These are phyloP conservation scores for Nyssa sinensis DNA, from an alignment of 148 eudicot species.

Conservation along the genomic window DNA sequence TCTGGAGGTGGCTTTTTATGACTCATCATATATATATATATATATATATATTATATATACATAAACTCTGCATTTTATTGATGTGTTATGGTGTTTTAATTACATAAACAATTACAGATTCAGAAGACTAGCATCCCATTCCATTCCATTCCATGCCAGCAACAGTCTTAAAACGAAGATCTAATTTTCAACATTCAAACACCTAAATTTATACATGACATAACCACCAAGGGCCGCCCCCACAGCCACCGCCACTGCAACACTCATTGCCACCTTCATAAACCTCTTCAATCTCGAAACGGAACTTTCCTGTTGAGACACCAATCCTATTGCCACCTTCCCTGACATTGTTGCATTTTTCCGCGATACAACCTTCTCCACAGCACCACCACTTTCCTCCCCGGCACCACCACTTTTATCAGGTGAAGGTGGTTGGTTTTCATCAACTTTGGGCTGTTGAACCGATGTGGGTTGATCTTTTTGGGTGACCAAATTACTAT, in stretches of 20 bases:
- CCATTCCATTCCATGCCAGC: no score
- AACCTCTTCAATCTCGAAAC: constrained; percentile 21
- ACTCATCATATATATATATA: no score
- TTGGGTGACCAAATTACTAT: constrained; percentile 7
- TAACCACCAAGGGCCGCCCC: constrained; percentile 39
- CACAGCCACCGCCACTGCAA: constrained; percentile 33
- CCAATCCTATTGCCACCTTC: constrained; percentile 3
- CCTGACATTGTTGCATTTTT: constrained; percentile 6
- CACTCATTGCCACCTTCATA: constrained; percentile 16
- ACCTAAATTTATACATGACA: constrained; percentile 26
- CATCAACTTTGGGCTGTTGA: neutral
- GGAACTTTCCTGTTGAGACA: constrained; percentile 1
- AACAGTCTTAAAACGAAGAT: no score
- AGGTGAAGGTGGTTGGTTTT: no score
- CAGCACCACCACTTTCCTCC: neutral
- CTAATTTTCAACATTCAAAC: constrained; percentile 10
- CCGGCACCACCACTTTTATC: neutral
- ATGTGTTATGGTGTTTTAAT: no score
- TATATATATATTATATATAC: no score
- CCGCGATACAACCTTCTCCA: constrained; percentile 4
- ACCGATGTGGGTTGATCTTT: neutral
- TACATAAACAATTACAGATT: no score
- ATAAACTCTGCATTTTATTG: no score
- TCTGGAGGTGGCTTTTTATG: no score
- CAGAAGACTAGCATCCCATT: no score